phyloP scores from a whole-genome alignment of 306 rosid genomes.

The cucumber (Cucumis sativus) region Cucumber_9930_V3 NC_026660.2:26181501-26182000 shows the following conservation, averaged over 20 bases:
- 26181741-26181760: slow-evolving; percentile 29
- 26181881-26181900: slow-evolving; percentile 38
- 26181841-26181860: slow-evolving; percentile 23
- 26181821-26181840: slow-evolving; percentile 29
- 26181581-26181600: slow-evolving; percentile 24
- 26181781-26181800: slow-evolving; percentile 27
- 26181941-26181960: slow-evolving; percentile 8
- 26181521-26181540: slow-evolving; percentile 19
- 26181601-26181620: slow-evolving; percentile 27
- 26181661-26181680: slow-evolving; percentile 31
- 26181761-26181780: slow-evolving; percentile 27
- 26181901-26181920: slow-evolving; percentile 27
- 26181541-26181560: background rate
- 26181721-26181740: slow-evolving; percentile 26
- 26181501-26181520: slow-evolving; percentile 22
- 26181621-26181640: slow-evolving; percentile 17
- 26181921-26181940: slow-evolving; percentile 12
- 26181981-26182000: slow-evolving; percentile 15
- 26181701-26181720: slow-evolving; percentile 33
- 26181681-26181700: slow-evolving; percentile 42
- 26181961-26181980: slow-evolving; percentile 8
- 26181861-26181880: slow-evolving; percentile 29
- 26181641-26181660: slow-evolving; percentile 33
- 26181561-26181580: slow-evolving; percentile 13
- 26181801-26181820: slow-evolving; percentile 24